Conservation (phyloP, 2,329 filamentous ascomycete species). For the Ophiobolus disseminans region DNA sequence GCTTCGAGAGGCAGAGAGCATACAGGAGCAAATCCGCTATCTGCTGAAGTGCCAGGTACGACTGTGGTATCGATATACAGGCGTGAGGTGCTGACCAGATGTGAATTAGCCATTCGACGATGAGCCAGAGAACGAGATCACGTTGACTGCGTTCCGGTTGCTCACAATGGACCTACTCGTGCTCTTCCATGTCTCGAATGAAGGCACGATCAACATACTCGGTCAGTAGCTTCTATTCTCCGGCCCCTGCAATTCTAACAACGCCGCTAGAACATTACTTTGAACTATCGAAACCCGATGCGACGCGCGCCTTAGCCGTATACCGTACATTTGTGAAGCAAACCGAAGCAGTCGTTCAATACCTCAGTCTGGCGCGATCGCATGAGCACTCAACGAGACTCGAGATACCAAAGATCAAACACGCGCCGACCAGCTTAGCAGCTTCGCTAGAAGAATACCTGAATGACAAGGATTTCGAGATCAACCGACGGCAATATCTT, state of each 20-base stretch:
- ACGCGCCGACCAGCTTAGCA: slow-evolving; percentile 90
- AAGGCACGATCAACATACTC: slow-evolving; percentile 95
- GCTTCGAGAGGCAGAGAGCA: slow-evolving; percentile 85
- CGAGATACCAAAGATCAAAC: slow-evolving; percentile 95
- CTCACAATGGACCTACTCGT: slow-evolving; percentile 88
- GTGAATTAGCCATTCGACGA: slow-evolving; percentile 74
- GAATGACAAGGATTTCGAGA: slow-evolving; percentile 92
- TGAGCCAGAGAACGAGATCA: slow-evolving; percentile 96
- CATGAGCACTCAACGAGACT: slow-evolving; percentile 92
- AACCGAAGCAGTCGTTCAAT: slow-evolving; percentile 91
- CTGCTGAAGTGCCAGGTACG: slow-evolving; percentile 88
- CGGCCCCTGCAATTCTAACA: slow-evolving; percentile 20
- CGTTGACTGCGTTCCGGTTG: slow-evolving; percentile 88
- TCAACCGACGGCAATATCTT: slow-evolving; percentile 89
- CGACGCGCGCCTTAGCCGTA: slow-evolving; percentile 87
- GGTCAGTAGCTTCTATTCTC: slow-evolving; percentile 61
- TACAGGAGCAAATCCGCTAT: slow-evolving; percentile 86
- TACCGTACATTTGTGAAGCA: slow-evolving; percentile 92
- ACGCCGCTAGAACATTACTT: slow-evolving; percentile 82
- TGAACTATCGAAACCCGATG: slow-evolving; percentile 94
- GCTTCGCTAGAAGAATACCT: slow-evolving; percentile 93
- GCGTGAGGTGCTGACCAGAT: background rate
- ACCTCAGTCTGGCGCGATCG: slow-evolving; percentile 83
- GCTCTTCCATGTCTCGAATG: slow-evolving; percentile 93
- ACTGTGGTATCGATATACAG: background rate